phyloP scores from a whole-genome alignment of 192 early-diverging fungal genomes.

The Coemansia sp. region DNA sequence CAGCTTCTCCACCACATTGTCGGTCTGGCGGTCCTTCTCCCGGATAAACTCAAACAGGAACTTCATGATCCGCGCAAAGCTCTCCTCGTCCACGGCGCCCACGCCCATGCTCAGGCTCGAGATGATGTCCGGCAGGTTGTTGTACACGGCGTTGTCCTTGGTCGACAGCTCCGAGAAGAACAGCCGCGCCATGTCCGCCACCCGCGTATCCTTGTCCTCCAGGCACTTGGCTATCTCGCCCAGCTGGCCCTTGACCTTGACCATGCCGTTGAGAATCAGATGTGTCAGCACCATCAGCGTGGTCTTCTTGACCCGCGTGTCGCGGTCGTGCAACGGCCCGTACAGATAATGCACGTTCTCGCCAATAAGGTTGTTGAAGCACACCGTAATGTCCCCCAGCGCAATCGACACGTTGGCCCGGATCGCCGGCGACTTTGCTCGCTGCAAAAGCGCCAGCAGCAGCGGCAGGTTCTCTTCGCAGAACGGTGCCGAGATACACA shows the following conservation, averaged over 20 bases:
- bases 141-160: slow-evolving; percentile 99
- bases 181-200: slow-evolving; percentile 85
- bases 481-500: slow-evolving; percentile 93
- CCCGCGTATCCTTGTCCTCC: slow-evolving; percentile 78
- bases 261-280: slow-evolving; percentile 97
- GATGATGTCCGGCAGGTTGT: slow-evolving; percentile 98
- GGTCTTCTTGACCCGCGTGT: slow-evolving; percentile 86
- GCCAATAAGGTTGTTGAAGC: slow-evolving; percentile 94
- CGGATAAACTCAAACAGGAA: slow-evolving; percentile 95
- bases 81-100: slow-evolving; percentile 69
- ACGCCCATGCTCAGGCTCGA: slow-evolving; percentile 73
- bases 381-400: slow-evolving; percentile 96
- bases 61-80: slow-evolving; percentile 86
- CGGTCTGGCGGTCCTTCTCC: slow-evolving; percentile 86
- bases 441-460: slow-evolving; percentile 83
- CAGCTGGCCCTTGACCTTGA: slow-evolving; percentile 98
- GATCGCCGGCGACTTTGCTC: slow-evolving; percentile 75
- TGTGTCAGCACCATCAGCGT: slow-evolving; percentile 98
- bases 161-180: slow-evolving; percentile 94
- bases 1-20: slow-evolving; percentile 93
- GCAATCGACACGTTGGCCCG: slow-evolving; percentile 94
- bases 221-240: slow-evolving; percentile 98
- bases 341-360: slow-evolving; percentile 95
- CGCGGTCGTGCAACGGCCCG: slow-evolving; percentile 77
- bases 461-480: slow-evolving; percentile 90